phyloP scores from a whole-genome alignment of 805 yeast genomes.

The Kodamaea restingae region DNA sequence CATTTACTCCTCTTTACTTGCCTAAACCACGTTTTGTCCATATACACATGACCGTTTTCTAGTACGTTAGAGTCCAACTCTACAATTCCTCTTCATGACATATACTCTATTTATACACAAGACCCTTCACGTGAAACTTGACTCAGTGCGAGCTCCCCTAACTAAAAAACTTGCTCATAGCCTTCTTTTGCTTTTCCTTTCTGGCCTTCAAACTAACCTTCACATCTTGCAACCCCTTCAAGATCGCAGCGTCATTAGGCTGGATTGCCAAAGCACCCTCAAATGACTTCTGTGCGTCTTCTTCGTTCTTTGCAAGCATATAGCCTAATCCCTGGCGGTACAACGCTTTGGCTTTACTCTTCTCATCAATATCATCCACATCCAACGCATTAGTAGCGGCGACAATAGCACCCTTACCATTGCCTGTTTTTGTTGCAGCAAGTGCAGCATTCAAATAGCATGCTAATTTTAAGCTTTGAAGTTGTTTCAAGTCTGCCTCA shows the following conservation, averaged over 20 bases:
- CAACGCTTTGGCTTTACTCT: conserved; percentile 76
- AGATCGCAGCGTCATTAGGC: conserved; percentile 71
- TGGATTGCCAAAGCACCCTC: conserved; percentile 59
- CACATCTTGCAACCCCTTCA: conserved; percentile 59
- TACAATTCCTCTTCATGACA: too few relatives aligned
- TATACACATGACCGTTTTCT: too few relatives aligned
- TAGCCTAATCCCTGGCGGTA: conserved; percentile 83
- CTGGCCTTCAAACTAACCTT: conserved; percentile 49
- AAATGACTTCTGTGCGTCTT: conserved; percentile 62
- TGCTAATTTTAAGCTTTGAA: conserved; percentile 57
- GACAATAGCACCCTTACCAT: conserved; percentile 49
- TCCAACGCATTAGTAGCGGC: conserved; percentile 67
- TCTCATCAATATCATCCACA: conserved; percentile 53
- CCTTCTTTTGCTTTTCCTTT: conserved; percentile 66
- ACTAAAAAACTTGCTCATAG: conserved; percentile 66
- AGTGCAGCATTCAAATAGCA: conserved; percentile 70
- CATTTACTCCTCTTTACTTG: too few relatives aligned
- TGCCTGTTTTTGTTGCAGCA: conserved; percentile 60
- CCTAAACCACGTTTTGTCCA: too few relatives aligned
- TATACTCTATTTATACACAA: too few relatives aligned
- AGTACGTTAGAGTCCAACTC: too few relatives aligned
- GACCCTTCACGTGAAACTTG: not conserved
- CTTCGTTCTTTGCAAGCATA: conserved; percentile 59
- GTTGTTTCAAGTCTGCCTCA: conserved; percentile 47
- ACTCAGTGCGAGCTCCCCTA: not conserved